phyloP scores from a whole-genome alignment of 768 basidiomycete genomes.

The Leucocoprinus birnbaumii region DNA sequence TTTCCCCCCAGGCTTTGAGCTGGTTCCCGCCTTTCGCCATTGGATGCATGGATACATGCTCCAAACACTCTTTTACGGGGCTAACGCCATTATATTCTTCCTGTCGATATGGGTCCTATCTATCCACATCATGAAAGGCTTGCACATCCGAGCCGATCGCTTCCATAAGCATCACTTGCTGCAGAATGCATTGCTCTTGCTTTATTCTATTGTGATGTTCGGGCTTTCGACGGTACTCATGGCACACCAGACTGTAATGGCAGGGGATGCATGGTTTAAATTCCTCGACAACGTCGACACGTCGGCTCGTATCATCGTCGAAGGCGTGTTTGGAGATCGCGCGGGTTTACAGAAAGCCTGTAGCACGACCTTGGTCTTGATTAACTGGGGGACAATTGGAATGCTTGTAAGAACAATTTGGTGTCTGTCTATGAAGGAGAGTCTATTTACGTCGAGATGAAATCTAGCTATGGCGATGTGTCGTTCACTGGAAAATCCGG shows the following conservation, averaged over 20 bases:
- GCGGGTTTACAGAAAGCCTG: not conserved
- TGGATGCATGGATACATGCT: slow-evolving; percentile 8
- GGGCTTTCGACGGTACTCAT: not conserved
- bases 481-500: slow-evolving; percentile 5
- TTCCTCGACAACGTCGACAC: not conserved
- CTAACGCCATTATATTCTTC: slow-evolving; percentile 3
- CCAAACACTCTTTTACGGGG: slow-evolving; percentile 7
- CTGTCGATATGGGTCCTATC: slow-evolving; percentile 6
- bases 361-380: not conserved
- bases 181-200: slow-evolving; percentile 5
- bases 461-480: slow-evolving; percentile 8
- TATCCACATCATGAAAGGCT: slow-evolving; percentile 7
- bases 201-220: slow-evolving; percentile 6
- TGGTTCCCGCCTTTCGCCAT: not conserved
- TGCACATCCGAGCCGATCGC: not conserved
- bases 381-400: slow-evolving; percentile 9
- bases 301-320: not conserved
- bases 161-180: slow-evolving; percentile 6
- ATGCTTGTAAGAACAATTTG: slow-evolving; percentile 1
- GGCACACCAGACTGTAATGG: slow-evolving; percentile 6
- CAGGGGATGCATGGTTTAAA: not conserved
- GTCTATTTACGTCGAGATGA: not conserved
- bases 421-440: not conserved
- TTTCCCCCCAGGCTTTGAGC: no score
- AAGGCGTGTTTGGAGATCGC: not conserved